phyloP scores from a whole-genome alignment of 805 yeast genomes.

The Soucietia sequanensis region DNA sequence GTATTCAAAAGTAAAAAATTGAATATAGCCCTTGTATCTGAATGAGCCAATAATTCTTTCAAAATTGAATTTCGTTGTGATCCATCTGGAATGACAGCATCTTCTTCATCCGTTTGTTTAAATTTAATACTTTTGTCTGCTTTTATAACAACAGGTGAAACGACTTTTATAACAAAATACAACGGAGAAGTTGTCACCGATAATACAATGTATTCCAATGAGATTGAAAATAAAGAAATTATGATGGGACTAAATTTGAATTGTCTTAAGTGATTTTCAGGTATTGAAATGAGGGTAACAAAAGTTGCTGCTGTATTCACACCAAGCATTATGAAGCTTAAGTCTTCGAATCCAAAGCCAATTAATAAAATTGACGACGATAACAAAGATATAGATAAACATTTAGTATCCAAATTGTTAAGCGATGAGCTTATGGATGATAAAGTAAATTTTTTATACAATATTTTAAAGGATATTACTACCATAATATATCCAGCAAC shows the following conservation, averaged over 20 bases:
- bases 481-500: slow-evolving; percentile 18
- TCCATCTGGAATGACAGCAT: slow-evolving; percentile 1
- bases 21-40: slow-evolving; percentile 85
- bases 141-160: slow-evolving; percentile 20
- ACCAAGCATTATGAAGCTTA: slow-evolving; percentile 18
- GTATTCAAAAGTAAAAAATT: slow-evolving; percentile 82
- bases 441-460: slow-evolving; percentile 7
- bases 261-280: slow-evolving; percentile 16
- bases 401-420: slow-evolving; percentile 3
- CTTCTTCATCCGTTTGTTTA: not conserved
- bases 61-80: slow-evolving; percentile 15
- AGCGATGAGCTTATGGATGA: slow-evolving; percentile 8
- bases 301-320: slow-evolving; percentile 24
- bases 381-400: slow-evolving; percentile 2
- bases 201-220: slow-evolving; percentile 20
- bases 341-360: slow-evolving; percentile 2
- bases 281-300: slow-evolving; percentile 24
- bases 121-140: slow-evolving; percentile 12
- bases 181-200: slow-evolving; percentile 7
- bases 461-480: slow-evolving; percentile 12
- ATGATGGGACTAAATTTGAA: slow-evolving; percentile 14
- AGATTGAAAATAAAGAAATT: slow-evolving; percentile 14
- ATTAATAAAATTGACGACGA: slow-evolving; percentile 4
- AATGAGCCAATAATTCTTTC: slow-evolving; percentile 32
- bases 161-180: slow-evolving; percentile 9